A percentile compares a stretch with the other conserved stretches of the same genome.
Conservation (phyloP, 495 filamentous ascomycete species). For the Penicillium ucsense region DNA sequence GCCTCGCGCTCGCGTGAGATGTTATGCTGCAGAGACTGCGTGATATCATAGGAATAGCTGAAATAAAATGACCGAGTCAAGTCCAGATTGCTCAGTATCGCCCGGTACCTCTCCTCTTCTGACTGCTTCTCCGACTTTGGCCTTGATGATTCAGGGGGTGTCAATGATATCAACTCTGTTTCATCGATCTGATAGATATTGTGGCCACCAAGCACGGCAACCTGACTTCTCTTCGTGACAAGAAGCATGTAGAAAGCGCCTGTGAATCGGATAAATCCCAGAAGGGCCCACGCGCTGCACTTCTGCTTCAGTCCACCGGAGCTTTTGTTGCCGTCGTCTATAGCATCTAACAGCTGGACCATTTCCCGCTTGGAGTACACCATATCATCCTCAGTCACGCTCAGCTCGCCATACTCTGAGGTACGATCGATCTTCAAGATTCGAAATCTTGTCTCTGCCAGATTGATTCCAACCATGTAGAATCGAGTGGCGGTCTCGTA, state of each 20-base stretch:
- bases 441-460: conserved; percentile 76
- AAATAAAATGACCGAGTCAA: conserved; percentile 90
- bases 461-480: conserved; percentile 87
- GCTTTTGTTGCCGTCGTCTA: conserved; percentile 89
- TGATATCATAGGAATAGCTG: conserved; percentile 97
- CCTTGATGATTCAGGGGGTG: conserved; percentile 48
- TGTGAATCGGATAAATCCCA: conserved; percentile 93
- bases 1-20: conserved; percentile 71
- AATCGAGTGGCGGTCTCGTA: conserved; percentile 90
- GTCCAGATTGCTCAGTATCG: conserved; percentile 84
- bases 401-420: conserved; percentile 68
- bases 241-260: conserved; percentile 96
- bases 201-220: conserved; percentile 92
- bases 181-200: conserved; percentile 92
- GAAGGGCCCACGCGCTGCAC: conserved; percentile 84
- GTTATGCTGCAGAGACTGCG: conserved; percentile 84
- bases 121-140: conserved; percentile 72
- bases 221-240: conserved; percentile 90
- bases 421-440: conserved; percentile 93
- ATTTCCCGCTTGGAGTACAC: conserved; percentile 90
- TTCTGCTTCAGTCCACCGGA: conserved; percentile 86
- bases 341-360: conserved; percentile 81
- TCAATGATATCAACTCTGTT: conserved; percentile 87
- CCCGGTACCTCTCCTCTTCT: conserved; percentile 81
- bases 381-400: conserved; percentile 84